phyloP scores from a whole-genome alignment of 768 basidiomycete genomes.

The Lenzites betulinus region DNA sequence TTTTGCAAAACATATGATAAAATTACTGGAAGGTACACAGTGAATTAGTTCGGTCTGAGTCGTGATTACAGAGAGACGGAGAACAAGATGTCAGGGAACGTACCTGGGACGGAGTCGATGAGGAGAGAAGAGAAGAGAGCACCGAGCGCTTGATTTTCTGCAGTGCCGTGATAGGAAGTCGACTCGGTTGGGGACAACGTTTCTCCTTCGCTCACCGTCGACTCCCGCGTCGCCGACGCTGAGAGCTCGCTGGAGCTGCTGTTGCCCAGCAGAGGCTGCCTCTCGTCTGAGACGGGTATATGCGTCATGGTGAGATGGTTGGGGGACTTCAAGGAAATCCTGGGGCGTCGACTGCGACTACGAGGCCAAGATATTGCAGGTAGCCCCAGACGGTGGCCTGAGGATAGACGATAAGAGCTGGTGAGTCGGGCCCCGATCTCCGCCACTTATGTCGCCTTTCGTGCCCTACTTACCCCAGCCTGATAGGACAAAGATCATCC shows the following conservation, averaged over 20 bases:
- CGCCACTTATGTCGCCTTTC: not conserved
- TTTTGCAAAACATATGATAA: constrained; percentile 74
- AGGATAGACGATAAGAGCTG: not conserved
- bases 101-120: constrained; percentile 61
- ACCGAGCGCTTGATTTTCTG: constrained; percentile 16
- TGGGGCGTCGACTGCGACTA: not conserved
- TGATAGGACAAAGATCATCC: constrained; percentile 2
- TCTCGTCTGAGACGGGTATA: constrained; percentile 13
- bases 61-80: too few species aligned
- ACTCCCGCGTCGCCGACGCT: not conserved
- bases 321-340: not conserved
- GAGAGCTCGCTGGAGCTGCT: not conserved
- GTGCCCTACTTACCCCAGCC: not conserved
- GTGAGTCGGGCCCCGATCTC: too few species aligned
- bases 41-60: not conserved
- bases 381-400: not conserved
- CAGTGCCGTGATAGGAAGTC: constrained; percentile 17
- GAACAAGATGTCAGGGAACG: constrained; percentile 17
- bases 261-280: constrained; percentile 22
- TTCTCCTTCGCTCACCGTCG: not conserved
- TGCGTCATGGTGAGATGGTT: not conserved
- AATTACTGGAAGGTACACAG: constrained; percentile 46
- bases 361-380: too few species aligned
- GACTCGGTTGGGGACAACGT: constrained; percentile 18
- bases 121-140: constrained; percentile 50